Percentiles rank a stretch among this genome's conserved stretches.
Conservation (phyloP, 202 grass and related monocot genomes). For the Panicum virgatum region DNA sequence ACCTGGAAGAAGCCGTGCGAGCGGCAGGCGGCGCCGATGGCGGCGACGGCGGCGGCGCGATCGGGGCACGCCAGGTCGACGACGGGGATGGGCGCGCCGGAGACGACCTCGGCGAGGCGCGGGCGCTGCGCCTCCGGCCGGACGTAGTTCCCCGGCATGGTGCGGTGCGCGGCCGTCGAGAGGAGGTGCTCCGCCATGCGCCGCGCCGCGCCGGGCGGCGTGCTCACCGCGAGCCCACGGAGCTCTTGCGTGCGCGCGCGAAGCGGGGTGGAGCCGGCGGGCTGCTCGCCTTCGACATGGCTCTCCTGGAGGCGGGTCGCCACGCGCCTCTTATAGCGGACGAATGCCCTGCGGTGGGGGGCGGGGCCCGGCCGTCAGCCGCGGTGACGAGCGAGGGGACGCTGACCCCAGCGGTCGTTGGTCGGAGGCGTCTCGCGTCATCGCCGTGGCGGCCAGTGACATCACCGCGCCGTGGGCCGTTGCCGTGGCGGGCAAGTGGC, state of each 20-base stretch:
- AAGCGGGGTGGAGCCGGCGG: background rate
- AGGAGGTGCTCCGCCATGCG: conserved; percentile 70
- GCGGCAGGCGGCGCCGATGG: conserved; percentile 56
- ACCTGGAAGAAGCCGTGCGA: conserved; percentile 84
- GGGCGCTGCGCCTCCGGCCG: conserved; percentile 67
- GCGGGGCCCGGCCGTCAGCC: too few relatives aligned
- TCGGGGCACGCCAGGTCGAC: conserved; percentile 60
- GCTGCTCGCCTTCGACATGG: background rate
- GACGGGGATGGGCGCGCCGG: conserved; percentile 61
- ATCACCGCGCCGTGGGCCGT: too few relatives aligned
- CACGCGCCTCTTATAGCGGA: conserved; percentile 6
- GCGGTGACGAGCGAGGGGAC: too few relatives aligned
- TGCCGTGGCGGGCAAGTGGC: background rate
- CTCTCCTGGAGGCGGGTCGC: background rate
- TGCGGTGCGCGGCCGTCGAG: conserved; percentile 50
- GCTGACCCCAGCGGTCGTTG: background rate
- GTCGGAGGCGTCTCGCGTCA: conserved; percentile 8
- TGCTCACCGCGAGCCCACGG: background rate
- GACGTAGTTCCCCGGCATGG: conserved; percentile 59
- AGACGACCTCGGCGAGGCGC: conserved; percentile 51
- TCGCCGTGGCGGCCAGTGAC: background rate
- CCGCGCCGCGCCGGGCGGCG: background rate
- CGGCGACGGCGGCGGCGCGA: conserved; percentile 34
- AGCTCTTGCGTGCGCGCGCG: conserved; percentile 8
- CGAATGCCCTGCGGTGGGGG: too few relatives aligned